A percentile compares a stretch with the other conserved stretches of the same genome.
Evolutionary conservation across 2,329 filamentous ascomycete genomes (phyloP).

Genomic region (Trichoderma afroharzianum): DNA sequence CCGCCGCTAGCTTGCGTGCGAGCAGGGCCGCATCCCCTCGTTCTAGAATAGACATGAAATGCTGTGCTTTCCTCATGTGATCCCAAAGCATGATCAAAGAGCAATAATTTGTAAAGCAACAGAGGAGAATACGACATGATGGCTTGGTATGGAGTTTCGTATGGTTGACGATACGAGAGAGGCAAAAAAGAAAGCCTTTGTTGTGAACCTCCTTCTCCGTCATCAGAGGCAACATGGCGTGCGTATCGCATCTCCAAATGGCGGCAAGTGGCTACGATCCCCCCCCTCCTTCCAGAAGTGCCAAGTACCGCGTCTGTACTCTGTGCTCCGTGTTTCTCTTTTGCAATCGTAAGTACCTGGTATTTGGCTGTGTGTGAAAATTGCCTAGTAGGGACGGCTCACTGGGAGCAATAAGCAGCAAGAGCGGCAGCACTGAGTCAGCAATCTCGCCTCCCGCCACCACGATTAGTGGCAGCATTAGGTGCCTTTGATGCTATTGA

Average conservation of each 20-base stretch:
- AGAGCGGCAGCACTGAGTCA: not conserved
- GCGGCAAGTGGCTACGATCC: not conserved
- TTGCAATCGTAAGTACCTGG: too few species aligned
- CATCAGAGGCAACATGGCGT: not conserved
- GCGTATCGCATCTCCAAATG: not conserved
- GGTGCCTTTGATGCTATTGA: not conserved
- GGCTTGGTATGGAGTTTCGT: too few species aligned
- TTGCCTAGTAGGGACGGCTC: not conserved
- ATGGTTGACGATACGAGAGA: not conserved
- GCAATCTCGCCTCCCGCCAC: constrained; percentile 2
- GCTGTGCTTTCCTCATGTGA: not conserved
- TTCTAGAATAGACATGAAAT: not conserved
- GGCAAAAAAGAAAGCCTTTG: not conserved
- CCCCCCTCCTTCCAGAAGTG: not conserved
- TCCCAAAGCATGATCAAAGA: not conserved
- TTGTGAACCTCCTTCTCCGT: not conserved
- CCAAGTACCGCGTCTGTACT: not conserved
- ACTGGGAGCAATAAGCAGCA: not conserved
- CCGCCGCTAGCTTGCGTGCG: not conserved
- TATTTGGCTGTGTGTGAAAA: not conserved
- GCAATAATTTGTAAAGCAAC: not conserved
- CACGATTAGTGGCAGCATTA: not conserved
- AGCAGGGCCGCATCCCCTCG: not conserved
- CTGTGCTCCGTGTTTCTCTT: not conserved
- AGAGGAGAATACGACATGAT: not conserved